Base-by-base conservation (phyloP, 352 stramenopile genomes). In the Phytophthora syringae region DNA sequence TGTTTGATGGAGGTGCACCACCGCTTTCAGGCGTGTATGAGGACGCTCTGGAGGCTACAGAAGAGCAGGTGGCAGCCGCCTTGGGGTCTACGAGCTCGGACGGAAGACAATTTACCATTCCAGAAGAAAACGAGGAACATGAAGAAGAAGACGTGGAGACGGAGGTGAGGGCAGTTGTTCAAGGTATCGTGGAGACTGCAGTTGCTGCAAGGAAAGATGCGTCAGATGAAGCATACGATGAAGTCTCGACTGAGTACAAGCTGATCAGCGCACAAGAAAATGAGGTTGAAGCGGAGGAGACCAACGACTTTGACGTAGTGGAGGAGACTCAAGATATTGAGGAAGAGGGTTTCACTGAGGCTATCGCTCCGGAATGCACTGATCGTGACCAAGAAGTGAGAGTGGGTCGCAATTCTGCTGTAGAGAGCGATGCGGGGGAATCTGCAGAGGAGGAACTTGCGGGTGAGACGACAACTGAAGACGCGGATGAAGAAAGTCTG, bases 1-100 rank as follows among this genome's bases (percentile, higher is more conserved):
- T 21, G 1, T 65, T 66, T 51, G 64, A 59, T n/a, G 36, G 28
- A n/a, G 25, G 7, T 27, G 25, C 27, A n/a, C 39, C 68, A 10
- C 62, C 63, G 1, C 16, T 63, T 5, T 64, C 63, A 7, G 44
- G 65, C 5, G 58, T 61, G 15, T 76, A 70, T 40, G 57, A 70
- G 15, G 68, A 76, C 34, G 64, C 64, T 12, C n/a, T 76, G 44
- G 68, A 76, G 57, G 63, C 63, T 0, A 68, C 68, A 13, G 47
- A 58, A 7, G 52, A 73, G 16, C 55, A 72, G 22, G 16, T 73
- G 10, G 40, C 49, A 6, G 64, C 59, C 2, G 65, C 59, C 4
- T 25, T 69, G 32, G 43, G 28, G 37, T 67, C 63, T 2, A 69
- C 45, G 7, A 45, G 39, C 7, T 60, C 62, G 5, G 25, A 64